Conservation (phyloP, 495 filamentous ascomycete genomes). For the Penicillium daleae region DNA sequence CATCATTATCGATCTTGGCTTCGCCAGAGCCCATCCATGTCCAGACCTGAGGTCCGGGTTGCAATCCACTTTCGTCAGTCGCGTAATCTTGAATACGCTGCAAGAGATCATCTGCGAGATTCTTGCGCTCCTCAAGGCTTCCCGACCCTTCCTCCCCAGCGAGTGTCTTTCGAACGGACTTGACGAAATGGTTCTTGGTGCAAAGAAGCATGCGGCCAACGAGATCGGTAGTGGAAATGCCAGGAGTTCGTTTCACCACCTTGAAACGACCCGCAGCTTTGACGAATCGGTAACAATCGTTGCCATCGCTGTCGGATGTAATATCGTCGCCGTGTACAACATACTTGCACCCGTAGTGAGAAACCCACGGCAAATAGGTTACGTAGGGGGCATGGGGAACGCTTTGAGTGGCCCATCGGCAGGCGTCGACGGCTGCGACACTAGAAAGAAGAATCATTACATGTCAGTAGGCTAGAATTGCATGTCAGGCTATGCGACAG, state of each 20-base stretch:
- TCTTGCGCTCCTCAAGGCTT: conserved; percentile 64
- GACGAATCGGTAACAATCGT: conserved; percentile 97
- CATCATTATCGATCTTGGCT: conserved; percentile 53
- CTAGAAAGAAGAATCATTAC: conserved; percentile 36
- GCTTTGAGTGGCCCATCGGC: conserved; percentile 86
- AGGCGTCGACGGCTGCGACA: conserved; percentile 85
- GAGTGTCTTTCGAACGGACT: conserved; percentile 68
- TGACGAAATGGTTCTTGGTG: conserved; percentile 86
- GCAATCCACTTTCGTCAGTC: conserved; percentile 74
- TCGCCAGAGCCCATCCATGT: conserved; percentile 66
- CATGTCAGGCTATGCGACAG: neutral
- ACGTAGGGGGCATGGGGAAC: conserved; percentile 93
- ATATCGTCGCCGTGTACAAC: conserved; percentile 94
- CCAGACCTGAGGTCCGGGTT: conserved; percentile 76
- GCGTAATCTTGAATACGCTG: conserved; percentile 83
- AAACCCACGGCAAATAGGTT: conserved; percentile 89
- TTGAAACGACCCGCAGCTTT: conserved; percentile 90
- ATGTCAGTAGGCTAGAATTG: conserved; percentile 19
- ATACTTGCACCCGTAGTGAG: conserved; percentile 88
- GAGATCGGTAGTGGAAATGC: conserved; percentile 95
- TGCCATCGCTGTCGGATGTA: conserved; percentile 78
- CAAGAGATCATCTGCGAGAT: conserved; percentile 62
- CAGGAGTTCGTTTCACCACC: conserved; percentile 93
- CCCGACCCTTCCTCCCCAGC: conserved; percentile 73
- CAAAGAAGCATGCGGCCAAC: conserved; percentile 96